These are phyloP conservation scores for Lentinula aciculospora DNA, from an alignment of 768 basidiomycete species.

Conservation along the genomic window DNA sequence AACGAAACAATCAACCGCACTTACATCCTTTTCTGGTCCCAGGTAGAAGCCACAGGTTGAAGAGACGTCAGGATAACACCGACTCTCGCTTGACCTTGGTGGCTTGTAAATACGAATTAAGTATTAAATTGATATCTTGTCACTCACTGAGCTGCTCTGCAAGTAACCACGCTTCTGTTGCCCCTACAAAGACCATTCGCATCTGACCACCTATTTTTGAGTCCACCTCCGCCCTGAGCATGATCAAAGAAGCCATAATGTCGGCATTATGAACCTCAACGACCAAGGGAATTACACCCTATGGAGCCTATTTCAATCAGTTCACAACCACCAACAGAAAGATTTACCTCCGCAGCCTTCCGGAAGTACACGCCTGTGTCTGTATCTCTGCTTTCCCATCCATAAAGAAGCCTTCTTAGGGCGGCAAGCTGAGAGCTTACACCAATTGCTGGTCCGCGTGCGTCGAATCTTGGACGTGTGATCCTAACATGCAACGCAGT, in stretches of 20 bases:
- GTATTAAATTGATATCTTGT: not conserved
- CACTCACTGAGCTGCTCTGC: conserved; percentile 57
- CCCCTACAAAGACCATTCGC: conserved; percentile 59
- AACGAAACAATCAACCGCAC: conserved; percentile 14
- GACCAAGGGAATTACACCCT: conserved; percentile 65
- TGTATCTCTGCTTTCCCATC: conserved; percentile 40
- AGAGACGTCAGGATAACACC: conserved; percentile 50
- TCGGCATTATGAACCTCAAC: conserved; percentile 66
- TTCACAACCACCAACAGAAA: not conserved
- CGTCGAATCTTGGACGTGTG: conserved; percentile 31
- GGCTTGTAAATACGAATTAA: not conserved
- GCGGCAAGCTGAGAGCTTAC: conserved; percentile 65
- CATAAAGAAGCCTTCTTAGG: conserved; percentile 54
- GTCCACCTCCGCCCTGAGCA: conserved; percentile 65
- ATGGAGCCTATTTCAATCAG: not conserved
- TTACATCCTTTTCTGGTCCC: conserved; percentile 69
- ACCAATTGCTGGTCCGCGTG: conserved; percentile 30
- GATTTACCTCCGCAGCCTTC: conserved; percentile 46
- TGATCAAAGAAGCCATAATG: conserved; percentile 64
- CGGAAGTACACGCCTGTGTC: conserved; percentile 53
- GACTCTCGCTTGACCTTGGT: conserved; percentile 38
- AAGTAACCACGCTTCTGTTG: conserved; percentile 57
- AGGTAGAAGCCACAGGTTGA: conserved; percentile 63
- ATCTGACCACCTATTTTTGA: conserved; percentile 49
- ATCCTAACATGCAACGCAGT: conserved; percentile 62